These are phyloP conservation scores for Lyophyllum semitale DNA, from an alignment of 768 basidiomycete genomes.

Conservation along the genomic window DNA sequence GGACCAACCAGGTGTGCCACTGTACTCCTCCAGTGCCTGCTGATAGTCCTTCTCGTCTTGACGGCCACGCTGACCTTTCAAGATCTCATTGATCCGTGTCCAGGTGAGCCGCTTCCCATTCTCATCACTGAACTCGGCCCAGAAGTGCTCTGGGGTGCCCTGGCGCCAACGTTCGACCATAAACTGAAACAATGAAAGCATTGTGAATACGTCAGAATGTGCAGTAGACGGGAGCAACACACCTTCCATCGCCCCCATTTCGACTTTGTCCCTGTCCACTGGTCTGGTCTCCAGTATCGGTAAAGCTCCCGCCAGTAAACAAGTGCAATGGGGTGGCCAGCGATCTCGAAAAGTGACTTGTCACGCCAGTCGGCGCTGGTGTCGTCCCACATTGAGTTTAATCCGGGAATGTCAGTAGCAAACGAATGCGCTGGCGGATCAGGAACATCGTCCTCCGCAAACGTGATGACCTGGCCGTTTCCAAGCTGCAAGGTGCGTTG, in stretches of 20 bases:
- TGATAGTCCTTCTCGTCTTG: slow-evolving; percentile 2
- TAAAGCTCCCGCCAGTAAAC: slow-evolving; percentile 24
- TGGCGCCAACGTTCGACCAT: background rate
- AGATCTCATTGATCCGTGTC: slow-evolving; percentile 12
- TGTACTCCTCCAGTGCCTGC: no score
- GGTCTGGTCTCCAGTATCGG: slow-evolving; percentile 14
- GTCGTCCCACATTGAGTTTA: slow-evolving; percentile 31
- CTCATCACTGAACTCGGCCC: slow-evolving; percentile 15
- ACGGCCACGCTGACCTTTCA: slow-evolving; percentile 5
- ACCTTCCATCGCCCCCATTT: slow-evolving; percentile 28
- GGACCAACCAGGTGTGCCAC: background rate
- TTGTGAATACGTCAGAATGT: background rate
- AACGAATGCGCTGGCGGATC: slow-evolving; percentile 25
- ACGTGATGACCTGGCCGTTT: slow-evolving; percentile 1
- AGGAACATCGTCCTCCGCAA: slow-evolving; percentile 19
- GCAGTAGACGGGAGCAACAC: background rate
- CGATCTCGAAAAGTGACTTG: slow-evolving; percentile 21
- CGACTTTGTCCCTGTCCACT: slow-evolving; percentile 27
- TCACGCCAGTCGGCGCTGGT: slow-evolving; percentile 18
- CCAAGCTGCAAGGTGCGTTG: slow-evolving; percentile 1
- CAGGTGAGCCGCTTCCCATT: slow-evolving; percentile 13
- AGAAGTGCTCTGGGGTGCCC: slow-evolving; percentile 15
- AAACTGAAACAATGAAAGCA: slow-evolving; percentile 17
- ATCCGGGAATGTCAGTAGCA: slow-evolving; percentile 14
- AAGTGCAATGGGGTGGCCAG: slow-evolving; percentile 21